These are phyloP conservation scores for Pythium dissotocum DNA, from an alignment of 352 stramenopile species.

Conservation along the genomic window DNA sequence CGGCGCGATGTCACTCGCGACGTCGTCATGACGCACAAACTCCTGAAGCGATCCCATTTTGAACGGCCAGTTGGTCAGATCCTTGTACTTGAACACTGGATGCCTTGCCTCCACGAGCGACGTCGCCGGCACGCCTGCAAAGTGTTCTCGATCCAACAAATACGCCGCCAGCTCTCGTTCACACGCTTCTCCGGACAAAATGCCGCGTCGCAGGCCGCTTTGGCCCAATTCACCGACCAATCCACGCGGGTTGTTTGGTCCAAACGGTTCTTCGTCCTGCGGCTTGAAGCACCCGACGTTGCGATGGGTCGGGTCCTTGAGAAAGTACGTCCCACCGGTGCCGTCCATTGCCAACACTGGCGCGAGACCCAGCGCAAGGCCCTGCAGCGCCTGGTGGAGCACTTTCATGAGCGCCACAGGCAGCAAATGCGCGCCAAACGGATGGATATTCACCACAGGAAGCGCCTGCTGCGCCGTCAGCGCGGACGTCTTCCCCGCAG, in stretches of 20 bases:
- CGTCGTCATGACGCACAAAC: constrained; percentile 94
- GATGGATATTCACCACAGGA: constrained; percentile 75
- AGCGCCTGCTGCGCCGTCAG: constrained; percentile 35
- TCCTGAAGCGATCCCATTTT: constrained; percentile 98
- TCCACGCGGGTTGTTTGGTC: constrained; percentile 96
- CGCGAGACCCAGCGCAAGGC: constrained; percentile 89
- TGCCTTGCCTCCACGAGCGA: constrained; percentile 75
- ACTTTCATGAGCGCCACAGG: constrained; percentile 82
- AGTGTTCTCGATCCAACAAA: constrained; percentile 91
- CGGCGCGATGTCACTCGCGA: constrained; percentile 93
- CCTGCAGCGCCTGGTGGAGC: constrained; percentile 86
- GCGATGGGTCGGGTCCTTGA: constrained; percentile 93
- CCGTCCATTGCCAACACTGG: constrained; percentile 94
- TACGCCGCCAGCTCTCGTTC: constrained; percentile 97
- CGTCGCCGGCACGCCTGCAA: constrained; percentile 79
- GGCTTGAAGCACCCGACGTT: constrained; percentile 98
- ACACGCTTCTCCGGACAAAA: constrained; percentile 95
- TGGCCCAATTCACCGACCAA: constrained; percentile 84
- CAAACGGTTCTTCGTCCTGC: constrained; percentile 98
- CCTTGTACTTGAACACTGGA: constrained; percentile 77
- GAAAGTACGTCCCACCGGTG: constrained; percentile 98
- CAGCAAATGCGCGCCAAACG: constrained; percentile 74
- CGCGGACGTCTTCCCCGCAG: background rate
- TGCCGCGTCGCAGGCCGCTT: constrained; percentile 88
- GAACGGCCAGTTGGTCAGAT: constrained; percentile 58